phyloP scores from a whole-genome alignment of 2,329 filamentous ascomycete species.

The Fusarium bactridioides region DNA sequence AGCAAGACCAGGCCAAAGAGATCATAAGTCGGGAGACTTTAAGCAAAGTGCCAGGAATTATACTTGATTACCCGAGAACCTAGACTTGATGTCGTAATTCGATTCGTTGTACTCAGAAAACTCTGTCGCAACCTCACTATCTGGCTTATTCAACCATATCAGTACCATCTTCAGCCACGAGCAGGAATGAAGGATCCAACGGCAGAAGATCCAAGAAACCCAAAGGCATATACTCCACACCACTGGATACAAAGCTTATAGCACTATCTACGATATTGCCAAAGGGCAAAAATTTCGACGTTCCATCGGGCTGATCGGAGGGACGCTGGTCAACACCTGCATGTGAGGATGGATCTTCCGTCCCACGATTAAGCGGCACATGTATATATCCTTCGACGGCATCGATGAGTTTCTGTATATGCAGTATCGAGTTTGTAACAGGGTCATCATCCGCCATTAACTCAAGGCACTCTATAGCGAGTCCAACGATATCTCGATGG shows the following conservation, averaged over 20 bases:
- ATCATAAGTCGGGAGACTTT: background rate
- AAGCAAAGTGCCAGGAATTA: background rate
- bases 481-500: background rate
- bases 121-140: rapidly evolving
- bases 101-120: no score
- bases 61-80: no score
- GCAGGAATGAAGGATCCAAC: background rate
- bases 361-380: no score
- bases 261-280: no score
- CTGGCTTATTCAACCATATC: background rate
- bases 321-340: rapidly evolving
- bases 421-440: background rate
- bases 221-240: no score
- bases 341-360: background rate
- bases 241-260: no score
- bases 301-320: no score
- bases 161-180: background rate
- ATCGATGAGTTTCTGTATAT: background rate
- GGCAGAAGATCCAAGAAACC: background rate
- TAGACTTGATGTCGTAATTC: background rate
- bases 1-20: background rate
- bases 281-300: no score
- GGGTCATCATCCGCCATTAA: background rate
- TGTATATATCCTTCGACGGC: background rate
- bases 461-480: background rate